Evolutionary conservation across 192 early-diverging fungal genomes (phyloP), one percentile per base, ranked within the genome.

Genomic region (Coemansia sp.): DNA sequence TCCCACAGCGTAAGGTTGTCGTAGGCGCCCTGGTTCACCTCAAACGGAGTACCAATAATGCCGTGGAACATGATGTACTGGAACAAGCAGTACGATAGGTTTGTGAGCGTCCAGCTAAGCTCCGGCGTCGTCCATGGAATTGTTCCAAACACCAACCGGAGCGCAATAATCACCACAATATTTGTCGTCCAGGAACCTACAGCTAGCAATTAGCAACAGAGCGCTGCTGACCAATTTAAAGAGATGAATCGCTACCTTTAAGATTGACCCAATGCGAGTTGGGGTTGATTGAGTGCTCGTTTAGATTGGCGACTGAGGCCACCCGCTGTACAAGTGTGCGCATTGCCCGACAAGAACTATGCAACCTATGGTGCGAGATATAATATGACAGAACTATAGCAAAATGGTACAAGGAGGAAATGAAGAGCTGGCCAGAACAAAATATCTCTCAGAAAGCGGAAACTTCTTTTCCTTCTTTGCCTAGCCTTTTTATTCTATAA

Each of bases 1-100:
- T 99, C 94, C 96, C 96, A 99, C 41, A 99, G 82, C 15, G 94
- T 99, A 38, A 95, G 69, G 48, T 88, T 89, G 65, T 93, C 90
- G 54, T 90, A 95, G 3, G 92, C 94, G 44, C 92, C 92, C 75
- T 96, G 92, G 63, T 92, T 89, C 28, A 93, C 84, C 60, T 91
- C 88, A 61, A 96, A 99, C 35, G 96, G 96, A 16, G 91, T 91
- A n/a, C 94, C 94, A 44, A 89, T 88, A 47, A 99, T 85, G 82
- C 91, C 90, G 75, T 99, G 96, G 72, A 99, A 99, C 91, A 97
- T 94, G 61, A 99, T 82, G 76, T 94, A 97, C 86, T 71, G 88
- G 84, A 93, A 94, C 50, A 87, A 68, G 65, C 94, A 94, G 82
- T 92, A 99, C 23, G 81, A 72, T 40, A 97, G 81, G 54, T 92